phyloP scores from a whole-genome alignment of 345 rosid species.

The Carallia pectinifolia region DNA sequence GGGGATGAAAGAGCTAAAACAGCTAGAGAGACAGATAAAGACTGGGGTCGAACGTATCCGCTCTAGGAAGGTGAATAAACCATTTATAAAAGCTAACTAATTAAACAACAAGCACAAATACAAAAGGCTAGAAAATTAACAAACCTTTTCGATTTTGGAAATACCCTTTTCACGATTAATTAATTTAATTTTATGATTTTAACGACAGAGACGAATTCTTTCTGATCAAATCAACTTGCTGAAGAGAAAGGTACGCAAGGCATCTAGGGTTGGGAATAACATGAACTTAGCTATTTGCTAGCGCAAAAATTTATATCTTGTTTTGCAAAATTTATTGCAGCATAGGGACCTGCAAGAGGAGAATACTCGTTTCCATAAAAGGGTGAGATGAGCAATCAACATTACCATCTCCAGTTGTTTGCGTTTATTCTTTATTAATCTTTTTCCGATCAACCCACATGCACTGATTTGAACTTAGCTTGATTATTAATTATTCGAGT shows the following conservation, averaged over 20 bases:
- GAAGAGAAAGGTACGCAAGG: slow-evolving; percentile 41
- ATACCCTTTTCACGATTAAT: not conserved
- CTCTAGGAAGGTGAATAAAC: slow-evolving; percentile 39
- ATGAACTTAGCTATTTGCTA: not conserved
- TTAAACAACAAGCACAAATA: not conserved
- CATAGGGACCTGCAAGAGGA: slow-evolving; percentile 48
- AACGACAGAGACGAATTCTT: slow-evolving; percentile 36
- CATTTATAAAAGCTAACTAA: not conserved
- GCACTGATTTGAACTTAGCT: not conserved
- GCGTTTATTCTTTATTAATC: not conserved
- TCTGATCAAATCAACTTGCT: slow-evolving; percentile 41
- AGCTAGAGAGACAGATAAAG: slow-evolving; percentile 48
- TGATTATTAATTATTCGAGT: not conserved
- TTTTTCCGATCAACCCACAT: not conserved
- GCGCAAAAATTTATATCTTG: not conserved
- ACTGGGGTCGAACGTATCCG: slow-evolving; percentile 50
- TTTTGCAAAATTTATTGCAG: slow-evolving; percentile 25
- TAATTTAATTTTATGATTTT: not conserved
- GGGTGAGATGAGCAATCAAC: slow-evolving; percentile 43
- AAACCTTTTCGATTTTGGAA: not conserved
- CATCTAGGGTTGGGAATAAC: not conserved
- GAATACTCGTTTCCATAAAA: slow-evolving; percentile 43
- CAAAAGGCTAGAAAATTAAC: not conserved
- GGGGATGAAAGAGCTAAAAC: slow-evolving; percentile 50
- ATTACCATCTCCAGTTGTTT: not conserved